A percentile compares a stretch with the other conserved stretches of the same genome.
Conservation (phyloP, 75 land plant genomes). For the Chamaecyparis obtusa region DNA sequence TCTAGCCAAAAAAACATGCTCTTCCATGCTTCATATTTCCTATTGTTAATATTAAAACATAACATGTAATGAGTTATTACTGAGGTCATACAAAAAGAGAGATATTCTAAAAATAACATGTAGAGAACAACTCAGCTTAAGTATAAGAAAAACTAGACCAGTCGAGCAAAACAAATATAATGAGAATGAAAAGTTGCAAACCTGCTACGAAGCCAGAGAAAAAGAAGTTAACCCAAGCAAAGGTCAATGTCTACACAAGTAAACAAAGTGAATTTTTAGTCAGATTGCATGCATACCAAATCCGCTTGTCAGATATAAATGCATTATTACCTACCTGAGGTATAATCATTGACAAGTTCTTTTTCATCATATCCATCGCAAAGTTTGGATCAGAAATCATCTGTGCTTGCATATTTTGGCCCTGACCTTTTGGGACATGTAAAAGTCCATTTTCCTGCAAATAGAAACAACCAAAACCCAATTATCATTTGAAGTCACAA, state of each 20-base stretch:
- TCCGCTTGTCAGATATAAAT: not conserved
- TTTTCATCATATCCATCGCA: constrained; percentile 99
- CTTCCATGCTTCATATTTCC: too few relatives aligned
- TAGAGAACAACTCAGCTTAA: not conserved
- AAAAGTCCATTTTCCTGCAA: constrained; percentile 88
- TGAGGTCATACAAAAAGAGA: not conserved
- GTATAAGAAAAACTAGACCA: not conserved
- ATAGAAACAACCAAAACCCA: not conserved
- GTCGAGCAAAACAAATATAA: not conserved
- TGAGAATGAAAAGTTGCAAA: constrained; percentile 11
- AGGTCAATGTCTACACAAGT: constrained; percentile 84
- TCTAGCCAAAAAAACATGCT: too few relatives aligned
- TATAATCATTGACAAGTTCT: constrained; percentile 95
- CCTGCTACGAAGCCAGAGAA: constrained; percentile 99
- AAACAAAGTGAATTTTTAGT: not conserved
- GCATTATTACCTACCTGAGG: constrained; percentile 56
- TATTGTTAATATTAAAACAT: not conserved
- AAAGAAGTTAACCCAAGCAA: constrained; percentile 99
- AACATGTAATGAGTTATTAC: not conserved
- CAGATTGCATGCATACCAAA: constrained; percentile 9
- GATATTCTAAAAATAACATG: not conserved
- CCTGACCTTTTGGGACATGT: constrained; percentile 89
- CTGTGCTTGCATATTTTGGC: constrained; percentile 86
- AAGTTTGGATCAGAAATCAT: constrained; percentile 98
- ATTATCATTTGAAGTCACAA: not conserved